Conservation (phyloP, 2,329 filamentous ascomycete genomes). For the Trichoderma harzianum region DNA sequence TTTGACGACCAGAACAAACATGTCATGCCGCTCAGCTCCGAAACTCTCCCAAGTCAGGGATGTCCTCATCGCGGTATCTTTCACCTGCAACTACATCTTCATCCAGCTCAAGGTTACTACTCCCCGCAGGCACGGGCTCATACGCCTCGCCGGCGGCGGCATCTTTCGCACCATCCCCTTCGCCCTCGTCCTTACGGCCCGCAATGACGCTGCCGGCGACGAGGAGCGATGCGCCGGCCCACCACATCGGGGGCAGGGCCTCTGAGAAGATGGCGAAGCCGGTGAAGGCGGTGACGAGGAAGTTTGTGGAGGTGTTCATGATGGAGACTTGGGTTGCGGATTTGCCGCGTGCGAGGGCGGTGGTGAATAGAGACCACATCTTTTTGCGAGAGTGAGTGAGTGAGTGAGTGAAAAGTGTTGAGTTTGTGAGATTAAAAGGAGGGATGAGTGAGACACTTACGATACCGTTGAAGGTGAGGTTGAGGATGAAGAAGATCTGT, state of each 20-base stretch:
- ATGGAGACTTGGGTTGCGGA: conserved; percentile 78
- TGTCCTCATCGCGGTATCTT: conserved; percentile 33
- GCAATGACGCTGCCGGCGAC: conserved; percentile 77
- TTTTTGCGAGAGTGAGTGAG: conserved; percentile 25
- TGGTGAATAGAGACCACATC: conserved; percentile 84
- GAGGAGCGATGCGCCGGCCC: conserved; percentile 67
- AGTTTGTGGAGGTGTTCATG: conserved; percentile 80
- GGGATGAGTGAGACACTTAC: conserved; percentile 38
- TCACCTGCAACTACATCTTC: conserved; percentile 24
- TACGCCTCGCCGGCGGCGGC: conserved; percentile 30
- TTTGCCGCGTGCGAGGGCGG: conserved; percentile 67
- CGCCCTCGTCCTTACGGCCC: conserved; percentile 61
- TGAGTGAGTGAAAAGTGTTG: not conserved
- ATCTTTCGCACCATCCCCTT: conserved; percentile 20
- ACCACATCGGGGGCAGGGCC: conserved; percentile 69
- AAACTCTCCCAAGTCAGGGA: conserved; percentile 35
- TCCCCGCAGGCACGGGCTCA: conserved; percentile 26
- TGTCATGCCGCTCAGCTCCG: not conserved
- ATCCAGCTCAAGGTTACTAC: conserved; percentile 23
- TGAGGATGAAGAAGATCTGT: conserved; percentile 71
- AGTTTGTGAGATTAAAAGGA: not conserved
- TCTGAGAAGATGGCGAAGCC: conserved; percentile 70
- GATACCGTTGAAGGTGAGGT: conserved; percentile 70
- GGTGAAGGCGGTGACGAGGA: conserved; percentile 71
- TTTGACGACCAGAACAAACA: not conserved